These are phyloP conservation scores for Plasmodium gonderi DNA, from an alignment of 169 alveolate species.

Conservation along the genomic window DNA sequence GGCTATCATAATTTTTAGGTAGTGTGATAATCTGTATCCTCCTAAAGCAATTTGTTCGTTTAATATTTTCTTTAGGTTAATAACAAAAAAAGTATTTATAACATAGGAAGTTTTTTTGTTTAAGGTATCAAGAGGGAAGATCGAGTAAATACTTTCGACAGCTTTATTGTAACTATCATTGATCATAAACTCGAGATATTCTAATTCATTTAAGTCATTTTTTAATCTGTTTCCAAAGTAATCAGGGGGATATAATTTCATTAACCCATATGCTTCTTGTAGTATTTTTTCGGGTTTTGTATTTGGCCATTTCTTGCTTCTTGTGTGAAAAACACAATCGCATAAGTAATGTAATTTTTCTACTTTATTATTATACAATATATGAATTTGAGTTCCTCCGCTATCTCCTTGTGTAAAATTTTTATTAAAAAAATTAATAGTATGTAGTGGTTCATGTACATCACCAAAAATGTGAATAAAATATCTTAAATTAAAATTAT, in stretches of 20 bases:
- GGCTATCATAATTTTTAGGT: slow-evolving; percentile 43
- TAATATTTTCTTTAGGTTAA: slow-evolving; percentile 17
- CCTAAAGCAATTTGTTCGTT: slow-evolving; percentile 60
- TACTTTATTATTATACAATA: slow-evolving; percentile 15
- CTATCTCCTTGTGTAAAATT: slow-evolving; percentile 84
- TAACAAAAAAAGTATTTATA: neutral
- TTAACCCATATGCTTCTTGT: slow-evolving; percentile 17
- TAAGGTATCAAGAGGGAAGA: slow-evolving; percentile 41
- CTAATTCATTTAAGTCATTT: neutral
- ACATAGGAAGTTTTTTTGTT: slow-evolving; percentile 2
- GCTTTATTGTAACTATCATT: slow-evolving; percentile 26
- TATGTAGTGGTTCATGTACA: slow-evolving; percentile 89
- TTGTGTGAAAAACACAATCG: slow-evolving; percentile 34
- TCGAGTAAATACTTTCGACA: slow-evolving; percentile 5
- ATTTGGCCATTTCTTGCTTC: slow-evolving; percentile 47
- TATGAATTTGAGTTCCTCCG: slow-evolving; percentile 81
- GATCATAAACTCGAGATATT: slow-evolving; percentile 27
- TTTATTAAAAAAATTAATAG: slow-evolving; percentile 69
- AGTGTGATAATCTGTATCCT: slow-evolving; percentile 54
- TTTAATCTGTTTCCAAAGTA: slow-evolving; percentile 54
- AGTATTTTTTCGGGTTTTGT: neutral
- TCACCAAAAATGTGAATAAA: slow-evolving; percentile 90
- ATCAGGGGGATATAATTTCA: slow-evolving; percentile 39
- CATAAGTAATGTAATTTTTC: slow-evolving; percentile 65
- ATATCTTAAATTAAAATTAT: slow-evolving; percentile 78